Conservation (phyloP, 2,329 filamentous ascomycete species). For the Neobulgaria alba region DNA sequence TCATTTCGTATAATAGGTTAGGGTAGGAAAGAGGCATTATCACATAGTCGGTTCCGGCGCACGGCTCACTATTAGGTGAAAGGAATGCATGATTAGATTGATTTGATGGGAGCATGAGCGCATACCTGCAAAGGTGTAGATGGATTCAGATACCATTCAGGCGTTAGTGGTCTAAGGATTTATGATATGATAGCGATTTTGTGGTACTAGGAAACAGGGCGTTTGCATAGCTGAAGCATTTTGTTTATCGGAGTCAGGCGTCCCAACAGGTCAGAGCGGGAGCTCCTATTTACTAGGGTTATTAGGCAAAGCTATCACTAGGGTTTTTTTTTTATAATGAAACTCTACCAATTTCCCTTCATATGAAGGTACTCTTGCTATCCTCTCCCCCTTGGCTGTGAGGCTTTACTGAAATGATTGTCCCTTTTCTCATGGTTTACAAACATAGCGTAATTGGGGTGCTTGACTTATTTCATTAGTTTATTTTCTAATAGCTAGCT, state of each 20-base stretch:
- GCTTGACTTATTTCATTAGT: too few relatives aligned
- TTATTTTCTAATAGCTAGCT: too few relatives aligned
- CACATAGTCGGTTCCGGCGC: conserved; percentile 2
- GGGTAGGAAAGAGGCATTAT: conserved; percentile 5
- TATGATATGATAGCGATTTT: too few relatives aligned
- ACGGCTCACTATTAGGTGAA: background rate
- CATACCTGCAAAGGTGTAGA: background rate
- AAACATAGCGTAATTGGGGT: too few relatives aligned
- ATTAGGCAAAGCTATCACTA: background rate
- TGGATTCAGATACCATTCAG: background rate
- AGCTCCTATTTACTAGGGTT: background rate
- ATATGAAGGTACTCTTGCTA: too few relatives aligned
- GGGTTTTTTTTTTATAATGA: too few relatives aligned
- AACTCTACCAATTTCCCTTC: too few relatives aligned
- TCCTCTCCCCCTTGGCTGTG: too few relatives aligned
- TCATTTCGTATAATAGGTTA: too few relatives aligned
- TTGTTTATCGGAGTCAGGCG: background rate
- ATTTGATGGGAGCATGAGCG: background rate
- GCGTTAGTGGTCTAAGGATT: background rate
- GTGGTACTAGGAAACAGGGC: too few relatives aligned
- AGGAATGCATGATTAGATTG: background rate
- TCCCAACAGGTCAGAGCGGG: background rate
- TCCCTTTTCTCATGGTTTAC: too few relatives aligned
- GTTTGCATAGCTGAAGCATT: background rate
- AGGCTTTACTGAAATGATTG: too few relatives aligned